Evolutionary conservation across 176 grass and related monocot genomes (phyloP).

Genomic region (Alopecurus myosuroides): DNA sequence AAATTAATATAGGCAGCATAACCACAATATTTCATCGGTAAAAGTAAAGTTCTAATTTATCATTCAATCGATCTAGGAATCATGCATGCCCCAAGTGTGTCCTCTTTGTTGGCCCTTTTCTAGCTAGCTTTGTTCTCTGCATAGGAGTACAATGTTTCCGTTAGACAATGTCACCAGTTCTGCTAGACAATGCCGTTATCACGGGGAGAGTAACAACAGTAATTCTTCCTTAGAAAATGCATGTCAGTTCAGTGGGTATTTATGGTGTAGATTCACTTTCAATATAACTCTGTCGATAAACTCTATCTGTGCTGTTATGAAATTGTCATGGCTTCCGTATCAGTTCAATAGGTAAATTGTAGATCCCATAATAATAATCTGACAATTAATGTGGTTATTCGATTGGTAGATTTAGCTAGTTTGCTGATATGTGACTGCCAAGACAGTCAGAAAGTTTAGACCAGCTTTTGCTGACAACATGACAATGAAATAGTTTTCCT

Average conservation of each 20-base stretch:
- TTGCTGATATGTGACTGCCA: background rate
- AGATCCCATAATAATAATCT: background rate
- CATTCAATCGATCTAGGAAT: too few species aligned
- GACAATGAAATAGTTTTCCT: background rate
- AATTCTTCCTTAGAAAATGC: conserved; percentile 2
- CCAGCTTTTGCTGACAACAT: background rate
- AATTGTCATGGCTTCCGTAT: conserved; percentile 1
- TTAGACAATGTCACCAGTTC: too few species aligned
- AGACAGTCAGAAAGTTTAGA: background rate
- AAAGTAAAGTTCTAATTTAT: too few species aligned
- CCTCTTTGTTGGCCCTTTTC: too few species aligned
- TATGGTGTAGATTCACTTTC: background rate
- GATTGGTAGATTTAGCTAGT: conserved; percentile 14
- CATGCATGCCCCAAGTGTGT: too few species aligned
- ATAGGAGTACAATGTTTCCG: too few species aligned
- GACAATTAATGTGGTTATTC: background rate
- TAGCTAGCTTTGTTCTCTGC: too few species aligned
- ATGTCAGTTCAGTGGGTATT: background rate
- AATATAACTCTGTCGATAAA: background rate
- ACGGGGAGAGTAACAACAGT: background rate
- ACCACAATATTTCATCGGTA: too few species aligned
- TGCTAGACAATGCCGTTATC: too few species aligned
- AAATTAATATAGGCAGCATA: too few species aligned
- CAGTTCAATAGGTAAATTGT: background rate
- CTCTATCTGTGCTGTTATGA: background rate